Evolutionary conservation across 2,329 filamentous ascomycete species (phyloP), one percentile per base, ranked within the genome.

Genomic region (Septoria linicola): DNA sequence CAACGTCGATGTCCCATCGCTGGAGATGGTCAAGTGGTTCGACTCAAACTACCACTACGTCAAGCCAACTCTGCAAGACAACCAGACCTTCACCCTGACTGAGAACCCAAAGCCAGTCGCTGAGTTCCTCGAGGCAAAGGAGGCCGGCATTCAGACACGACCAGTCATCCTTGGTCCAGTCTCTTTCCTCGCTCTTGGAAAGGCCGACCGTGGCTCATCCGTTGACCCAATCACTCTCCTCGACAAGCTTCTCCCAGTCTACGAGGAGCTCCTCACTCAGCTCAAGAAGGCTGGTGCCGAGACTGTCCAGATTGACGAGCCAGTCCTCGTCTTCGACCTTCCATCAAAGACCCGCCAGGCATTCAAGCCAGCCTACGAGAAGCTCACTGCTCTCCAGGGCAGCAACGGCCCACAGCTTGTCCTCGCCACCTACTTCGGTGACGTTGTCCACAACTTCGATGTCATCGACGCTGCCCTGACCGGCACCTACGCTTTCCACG

Each of bases 21-120:
- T 66, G 43, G 93, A 99, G 83, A 99, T 99, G 93, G 93, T 99
- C 68, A 99, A 99, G 83, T 99, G 93, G 93, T 99, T 99, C 73
- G 93, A 99, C 82, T 96, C 90, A 63, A 99, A 99, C 87, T 99
- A 99, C 86, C 93, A 97, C 83, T 99, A 99, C 76, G 93, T 97
- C 79, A 97, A 97, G 85, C 93, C 93, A 61, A 96, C 93, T 59
- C 84, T 99, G 63, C 90, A 96, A 78, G 86, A 96, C 79, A 87
- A 88, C 82, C 93, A 99, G 83, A 85, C 82, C 70, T 99, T 99
- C 85, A 91, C 87, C 77, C 89, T 99, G 59, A 76, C 80, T 58
- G 77, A 82, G 65, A 86, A 85, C 75, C 90, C 93, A 73, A 99
- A 99, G 87, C 90, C 93, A 65, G 88, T 99, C 62, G 79, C 73